Conservation (phyloP, 192 early-diverging fungal genomes). For the Irineochytrium annulatum region DNA sequence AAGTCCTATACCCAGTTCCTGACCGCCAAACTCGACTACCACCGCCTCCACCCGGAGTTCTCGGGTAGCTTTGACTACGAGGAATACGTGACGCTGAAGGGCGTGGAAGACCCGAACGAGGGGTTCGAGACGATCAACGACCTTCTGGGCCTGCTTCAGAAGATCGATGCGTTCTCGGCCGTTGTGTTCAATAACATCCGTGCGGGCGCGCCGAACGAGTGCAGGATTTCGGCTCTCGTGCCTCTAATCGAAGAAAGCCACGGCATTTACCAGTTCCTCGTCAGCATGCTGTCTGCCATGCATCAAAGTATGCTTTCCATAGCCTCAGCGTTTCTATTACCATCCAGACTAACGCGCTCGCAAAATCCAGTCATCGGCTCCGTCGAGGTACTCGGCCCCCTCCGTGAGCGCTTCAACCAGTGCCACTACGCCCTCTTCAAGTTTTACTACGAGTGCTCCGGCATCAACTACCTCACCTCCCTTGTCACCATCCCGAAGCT, state of each 20-base stretch:
- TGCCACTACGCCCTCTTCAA: slow-evolving; percentile 81
- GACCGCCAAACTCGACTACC: slow-evolving; percentile 86
- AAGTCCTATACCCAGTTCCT: slow-evolving; percentile 86
- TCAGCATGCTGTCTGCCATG: slow-evolving; percentile 95
- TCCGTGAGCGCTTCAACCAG: slow-evolving; percentile 80
- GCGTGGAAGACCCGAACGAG: slow-evolving; percentile 97
- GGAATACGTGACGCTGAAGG: slow-evolving; percentile 89
- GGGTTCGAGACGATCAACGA: slow-evolving; percentile 98
- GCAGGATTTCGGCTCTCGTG: slow-evolving; percentile 89
- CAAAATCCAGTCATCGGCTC: slow-evolving; percentile 54
- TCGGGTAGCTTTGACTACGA: slow-evolving; percentile 95
- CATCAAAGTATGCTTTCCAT: slow-evolving; percentile 61
- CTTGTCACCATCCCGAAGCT: slow-evolving; percentile 86
- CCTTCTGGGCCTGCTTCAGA: slow-evolving; percentile 85
- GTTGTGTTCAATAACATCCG: slow-evolving; percentile 82
- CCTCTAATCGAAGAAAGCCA: slow-evolving; percentile 96
- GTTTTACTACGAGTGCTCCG: slow-evolving; percentile 90
- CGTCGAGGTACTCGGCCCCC: slow-evolving; percentile 79
- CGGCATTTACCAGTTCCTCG: slow-evolving; percentile 93
- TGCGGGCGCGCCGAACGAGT: slow-evolving; percentile 82
- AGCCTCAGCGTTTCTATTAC: background rate
- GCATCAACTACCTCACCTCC: slow-evolving; percentile 86
- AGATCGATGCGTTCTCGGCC: slow-evolving; percentile 88
- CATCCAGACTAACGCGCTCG: background rate
- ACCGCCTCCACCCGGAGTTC: slow-evolving; percentile 86